Evolutionary conservation across 2,329 filamentous ascomycete genomes (phyloP), one percentile per base, ranked within the genome.

Genomic region (Piedraia hortae): DNA sequence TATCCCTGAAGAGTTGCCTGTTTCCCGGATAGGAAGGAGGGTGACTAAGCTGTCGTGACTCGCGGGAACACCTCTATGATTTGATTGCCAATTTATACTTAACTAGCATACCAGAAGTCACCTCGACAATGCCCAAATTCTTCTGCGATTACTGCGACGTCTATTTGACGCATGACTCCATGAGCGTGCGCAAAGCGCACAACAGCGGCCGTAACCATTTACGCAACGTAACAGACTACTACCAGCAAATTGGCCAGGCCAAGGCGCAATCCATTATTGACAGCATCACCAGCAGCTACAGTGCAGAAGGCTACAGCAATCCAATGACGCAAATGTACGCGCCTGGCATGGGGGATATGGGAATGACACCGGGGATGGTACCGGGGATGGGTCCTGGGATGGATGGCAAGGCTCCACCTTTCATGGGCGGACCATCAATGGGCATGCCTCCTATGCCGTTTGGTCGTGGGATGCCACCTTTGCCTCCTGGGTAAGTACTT

Each of bases 91-190:
- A n/a, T n/a, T n/a, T n/a, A n/a, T n/a, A n/a, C n/a, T n/a, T n/a
- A n/a, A n/a, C n/a, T n/a, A n/a, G n/a, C n/a, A n/a, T n/a, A 17
- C 16, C 16, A 22, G 7, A 17, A 4, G 3, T 6, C 3, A 21
- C 20, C 26, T 22, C 25, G 15, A 35, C 20, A 14, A 42, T 42
- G 39, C 39, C 39, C 21, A 42, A 42, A 30, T 42, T 40, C 36
- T 42, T 42, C 32, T 42, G 80, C 59, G 85, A 97, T 49, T 97
- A 97, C 52, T 97, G 85, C 62, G 85, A 97, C 71, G 85, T 97
- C 48, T 97, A 97, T 61, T 72, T 97, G 38, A 97, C 85, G 35
- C 85, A 97, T 61, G 85, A 97, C 59, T 90, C 78, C 20, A 93
- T 93, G 82, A 90, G 78, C 51, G 85, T 97, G 50, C 80, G 85